Percentiles rank a stretch among this genome's conserved stretches.
Evolutionary conservation across 2,329 filamentous ascomycete species (phyloP).

Genomic region (Aspergillus fumigatus): DNA sequence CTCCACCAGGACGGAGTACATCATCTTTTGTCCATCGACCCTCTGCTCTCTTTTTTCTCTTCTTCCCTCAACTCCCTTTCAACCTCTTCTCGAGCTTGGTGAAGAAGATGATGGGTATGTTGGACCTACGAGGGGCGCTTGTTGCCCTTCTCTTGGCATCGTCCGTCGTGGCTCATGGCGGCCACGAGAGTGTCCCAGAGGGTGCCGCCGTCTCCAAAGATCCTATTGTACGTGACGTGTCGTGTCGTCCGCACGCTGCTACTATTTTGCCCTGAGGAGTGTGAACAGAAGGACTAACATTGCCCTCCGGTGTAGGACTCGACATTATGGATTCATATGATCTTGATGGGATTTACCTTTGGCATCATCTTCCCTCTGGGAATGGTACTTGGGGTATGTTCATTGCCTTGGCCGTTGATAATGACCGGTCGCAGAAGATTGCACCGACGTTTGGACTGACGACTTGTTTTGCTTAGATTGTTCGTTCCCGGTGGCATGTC

Average conservation of each 20-base stretch:
- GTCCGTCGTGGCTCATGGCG: constrained; percentile 46
- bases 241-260: neutral
- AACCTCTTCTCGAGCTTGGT: neutral
- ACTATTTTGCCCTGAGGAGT: neutral
- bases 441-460: neutral
- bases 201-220: constrained; percentile 67
- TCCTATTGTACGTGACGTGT: constrained; percentile 62
- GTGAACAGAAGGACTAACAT: constrained; percentile 3
- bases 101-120: constrained; percentile 4
- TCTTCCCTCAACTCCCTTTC: constrained; percentile 1
- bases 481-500: constrained; percentile 90
- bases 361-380: constrained; percentile 89
- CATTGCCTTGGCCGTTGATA: constrained; percentile 1
- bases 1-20: neutral
- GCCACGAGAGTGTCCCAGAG: constrained; percentile 59
- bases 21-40: neutral
- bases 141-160: constrained; percentile 24
- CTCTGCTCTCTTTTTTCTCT: constrained; percentile 8
- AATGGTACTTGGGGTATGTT: constrained; percentile 84
- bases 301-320: constrained; percentile 52
- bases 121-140: constrained; percentile 18
- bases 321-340: constrained; percentile 89
- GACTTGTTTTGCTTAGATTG: constrained; percentile 55
- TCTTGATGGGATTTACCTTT: constrained; percentile 80
- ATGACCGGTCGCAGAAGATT: constrained; percentile 2